Conservation (phyloP, 2,329 filamentous ascomycete genomes). For the Microdochium nivale region DNA sequence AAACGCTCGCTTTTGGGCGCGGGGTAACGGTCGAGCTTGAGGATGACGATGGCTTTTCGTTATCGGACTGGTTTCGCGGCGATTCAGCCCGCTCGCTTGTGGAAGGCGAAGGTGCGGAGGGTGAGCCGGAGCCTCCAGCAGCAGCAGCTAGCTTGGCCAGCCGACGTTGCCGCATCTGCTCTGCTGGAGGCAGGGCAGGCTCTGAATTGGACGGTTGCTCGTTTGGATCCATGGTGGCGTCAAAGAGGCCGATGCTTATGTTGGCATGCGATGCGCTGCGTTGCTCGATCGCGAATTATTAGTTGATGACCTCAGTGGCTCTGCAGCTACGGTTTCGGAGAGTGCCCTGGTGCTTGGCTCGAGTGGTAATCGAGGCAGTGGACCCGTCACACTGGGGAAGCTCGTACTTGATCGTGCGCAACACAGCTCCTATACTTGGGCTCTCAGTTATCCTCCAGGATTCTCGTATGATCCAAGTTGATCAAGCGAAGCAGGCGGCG, state of each 20-base stretch:
- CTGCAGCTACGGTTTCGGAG: too few species aligned
- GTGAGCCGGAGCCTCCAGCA: slow-evolving; percentile 6
- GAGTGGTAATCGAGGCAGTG: background rate
- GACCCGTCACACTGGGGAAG: too few species aligned
- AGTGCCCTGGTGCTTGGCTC: too few species aligned
- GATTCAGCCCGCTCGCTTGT: slow-evolving; percentile 5
- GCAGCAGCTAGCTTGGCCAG: slow-evolving; percentile 18
- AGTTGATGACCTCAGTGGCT: too few species aligned
- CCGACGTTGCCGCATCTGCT: slow-evolving; percentile 24
- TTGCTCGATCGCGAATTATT: too few species aligned
- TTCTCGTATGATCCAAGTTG: too few species aligned
- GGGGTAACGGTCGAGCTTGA: slow-evolving; percentile 3
- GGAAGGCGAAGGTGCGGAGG: slow-evolving; percentile 4
- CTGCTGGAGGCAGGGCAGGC: slow-evolving; percentile 21
- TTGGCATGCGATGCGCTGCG: background rate
- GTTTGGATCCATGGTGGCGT: slow-evolving; percentile 18
- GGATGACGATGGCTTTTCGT: slow-evolving; percentile 5
- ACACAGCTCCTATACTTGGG: too few species aligned
- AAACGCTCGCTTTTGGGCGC: slow-evolving; percentile 8
- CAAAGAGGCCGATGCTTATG: background rate
- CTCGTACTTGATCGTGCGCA: too few species aligned
- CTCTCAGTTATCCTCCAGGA: too few species aligned
- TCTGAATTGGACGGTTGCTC: slow-evolving; percentile 11
- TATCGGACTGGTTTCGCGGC: slow-evolving; percentile 8
- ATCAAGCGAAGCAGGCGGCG: too few species aligned